Evolutionary conservation across 768 basidiomycete species (phyloP).

Genomic region (Auriscalpium microsporum): DNA sequence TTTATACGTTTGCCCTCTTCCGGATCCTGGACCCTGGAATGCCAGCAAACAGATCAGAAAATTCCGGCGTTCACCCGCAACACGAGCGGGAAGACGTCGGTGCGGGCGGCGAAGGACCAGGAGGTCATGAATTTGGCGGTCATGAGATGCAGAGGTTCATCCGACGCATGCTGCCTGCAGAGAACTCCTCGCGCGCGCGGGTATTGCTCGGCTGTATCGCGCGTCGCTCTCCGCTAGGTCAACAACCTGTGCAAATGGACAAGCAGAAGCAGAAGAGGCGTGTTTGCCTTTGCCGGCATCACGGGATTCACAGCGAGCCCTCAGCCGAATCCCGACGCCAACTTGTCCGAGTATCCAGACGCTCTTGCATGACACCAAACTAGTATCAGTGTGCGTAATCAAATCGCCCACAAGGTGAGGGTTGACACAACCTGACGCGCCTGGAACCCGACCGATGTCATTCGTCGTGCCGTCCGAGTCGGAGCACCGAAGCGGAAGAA

Average conservation of each 20-base stretch:
- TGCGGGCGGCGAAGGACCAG: neutral
- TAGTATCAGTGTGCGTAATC: too few relatives aligned
- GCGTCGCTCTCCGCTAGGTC: neutral
- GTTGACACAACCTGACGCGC: too few relatives aligned
- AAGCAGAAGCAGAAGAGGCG: too few relatives aligned
- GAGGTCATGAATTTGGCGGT: neutral
- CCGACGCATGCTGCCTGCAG: neutral
- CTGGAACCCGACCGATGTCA: too few relatives aligned
- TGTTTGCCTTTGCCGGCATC: too few relatives aligned
- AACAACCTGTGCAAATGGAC: neutral
- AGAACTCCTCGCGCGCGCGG: neutral
- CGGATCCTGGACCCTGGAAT: neutral
- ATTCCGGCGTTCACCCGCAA: conserved; percentile 6
- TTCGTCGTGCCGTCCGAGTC: too few relatives aligned
- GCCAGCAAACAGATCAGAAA: neutral
- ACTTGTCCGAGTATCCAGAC: too few relatives aligned
- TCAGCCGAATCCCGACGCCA: too few relatives aligned
- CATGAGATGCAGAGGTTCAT: conserved; percentile 5
- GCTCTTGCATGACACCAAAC: too few relatives aligned
- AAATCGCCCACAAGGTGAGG: too few relatives aligned
- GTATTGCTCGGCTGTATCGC: neutral
- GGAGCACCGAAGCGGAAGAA: too few relatives aligned
- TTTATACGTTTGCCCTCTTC: conserved; percentile 7
- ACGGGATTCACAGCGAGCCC: too few relatives aligned
- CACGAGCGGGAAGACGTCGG: conserved; percentile 1